Conservation (phyloP, 2,329 filamentous ascomycete species). For the Chrysoporthe austroafricana region DNA sequence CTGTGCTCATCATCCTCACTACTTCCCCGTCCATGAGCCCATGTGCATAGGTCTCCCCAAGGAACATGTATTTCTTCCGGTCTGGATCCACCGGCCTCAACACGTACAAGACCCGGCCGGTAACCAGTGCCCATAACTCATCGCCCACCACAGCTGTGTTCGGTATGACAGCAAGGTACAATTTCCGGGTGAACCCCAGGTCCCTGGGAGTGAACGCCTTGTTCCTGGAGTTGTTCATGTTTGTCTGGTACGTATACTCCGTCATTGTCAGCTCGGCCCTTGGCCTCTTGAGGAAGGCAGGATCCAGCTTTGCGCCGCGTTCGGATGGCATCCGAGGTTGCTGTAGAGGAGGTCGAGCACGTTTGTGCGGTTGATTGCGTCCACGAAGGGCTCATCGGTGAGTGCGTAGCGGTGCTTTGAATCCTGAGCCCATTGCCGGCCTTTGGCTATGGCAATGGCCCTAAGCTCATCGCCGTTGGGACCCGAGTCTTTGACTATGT, state of each 20-base stretch:
- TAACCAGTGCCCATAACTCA: conserved; percentile 1
- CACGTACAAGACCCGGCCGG: background rate
- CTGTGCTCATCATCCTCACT: conserved; percentile 1
- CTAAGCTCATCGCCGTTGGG: background rate
- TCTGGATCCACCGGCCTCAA: background rate
- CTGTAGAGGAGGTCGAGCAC: conserved; percentile 4
- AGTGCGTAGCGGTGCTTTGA: background rate
- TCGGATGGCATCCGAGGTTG: background rate
- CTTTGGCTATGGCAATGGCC: background rate
- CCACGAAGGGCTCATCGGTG: background rate
- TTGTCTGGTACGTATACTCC: background rate
- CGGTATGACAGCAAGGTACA: background rate
- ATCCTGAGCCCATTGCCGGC: background rate
- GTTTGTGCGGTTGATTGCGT: background rate
- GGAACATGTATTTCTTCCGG: background rate
- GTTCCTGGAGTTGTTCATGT: background rate
- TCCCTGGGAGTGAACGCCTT: conserved; percentile 1
- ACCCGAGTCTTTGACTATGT: background rate
- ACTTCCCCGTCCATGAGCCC: background rate
- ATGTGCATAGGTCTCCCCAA: conserved; percentile 1
- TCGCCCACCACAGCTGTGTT: conserved; percentile 1
- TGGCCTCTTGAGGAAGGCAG: background rate
- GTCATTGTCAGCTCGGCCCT: conserved; percentile 2
- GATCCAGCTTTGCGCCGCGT: conserved; percentile 4
- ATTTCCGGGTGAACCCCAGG: background rate